A percentile compares a stretch with the other conserved stretches of the same genome.
Conservation (phyloP, 169 alveolate species). For the Cryptosporidium baileyi region DNA sequence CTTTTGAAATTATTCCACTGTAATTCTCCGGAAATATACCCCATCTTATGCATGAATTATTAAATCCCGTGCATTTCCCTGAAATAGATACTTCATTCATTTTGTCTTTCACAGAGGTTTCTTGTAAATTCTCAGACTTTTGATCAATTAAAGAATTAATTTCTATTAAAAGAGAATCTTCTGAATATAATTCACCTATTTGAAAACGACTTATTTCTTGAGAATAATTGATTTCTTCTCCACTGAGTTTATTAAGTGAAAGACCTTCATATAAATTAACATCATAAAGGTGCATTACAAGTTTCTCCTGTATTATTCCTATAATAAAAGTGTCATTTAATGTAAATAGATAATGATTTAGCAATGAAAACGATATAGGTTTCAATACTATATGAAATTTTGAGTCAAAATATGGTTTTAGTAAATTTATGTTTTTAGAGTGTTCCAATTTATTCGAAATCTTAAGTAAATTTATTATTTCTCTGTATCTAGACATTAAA, state of each 20-base stretch:
- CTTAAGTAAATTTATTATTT: neutral
- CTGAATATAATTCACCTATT: slow-evolving; percentile 52
- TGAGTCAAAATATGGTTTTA: slow-evolving; percentile 20
- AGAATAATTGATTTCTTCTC: neutral
- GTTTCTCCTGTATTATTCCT: slow-evolving; percentile 16
- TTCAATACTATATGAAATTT: slow-evolving; percentile 31
- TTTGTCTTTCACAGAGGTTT: neutral
- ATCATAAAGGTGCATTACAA: neutral
- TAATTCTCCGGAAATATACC: slow-evolving; percentile 42
- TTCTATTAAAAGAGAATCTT: slow-evolving; percentile 15
- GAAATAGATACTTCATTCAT: neutral
- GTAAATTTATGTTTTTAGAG: neutral
- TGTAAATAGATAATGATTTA: slow-evolving; percentile 5
- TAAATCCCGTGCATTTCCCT: slow-evolving; percentile 4
- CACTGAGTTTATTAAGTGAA: neutral
- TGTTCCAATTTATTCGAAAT: neutral
- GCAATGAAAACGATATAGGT: slow-evolving; percentile 20
- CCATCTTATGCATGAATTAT: slow-evolving; percentile 14
- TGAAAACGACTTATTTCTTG: neutral
- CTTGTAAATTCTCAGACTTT: neutral
- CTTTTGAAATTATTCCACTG: slow-evolving; percentile 29
- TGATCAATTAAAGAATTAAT: neutral
- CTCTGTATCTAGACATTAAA: slow-evolving; percentile 17
- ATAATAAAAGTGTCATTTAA: slow-evolving; percentile 6
- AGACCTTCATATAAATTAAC: too few relatives aligned